Evolutionary conservation across 768 basidiomycete species (phyloP).

Genomic region (Macrolepiota fuliginosa): DNA sequence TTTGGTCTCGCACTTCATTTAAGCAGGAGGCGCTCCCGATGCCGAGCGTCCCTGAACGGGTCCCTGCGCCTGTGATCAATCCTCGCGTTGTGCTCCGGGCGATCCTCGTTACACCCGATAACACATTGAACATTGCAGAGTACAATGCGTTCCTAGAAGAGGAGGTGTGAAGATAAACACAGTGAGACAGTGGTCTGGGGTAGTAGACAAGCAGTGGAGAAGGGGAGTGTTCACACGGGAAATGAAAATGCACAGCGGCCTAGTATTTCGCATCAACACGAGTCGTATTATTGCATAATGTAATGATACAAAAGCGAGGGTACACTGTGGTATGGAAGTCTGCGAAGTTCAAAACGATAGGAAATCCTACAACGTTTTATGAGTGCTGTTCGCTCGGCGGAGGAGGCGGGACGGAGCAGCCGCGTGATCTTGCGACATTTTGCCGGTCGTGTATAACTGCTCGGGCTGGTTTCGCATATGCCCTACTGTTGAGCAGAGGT

Average conservation of each 20-base stretch:
- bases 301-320: not conserved
- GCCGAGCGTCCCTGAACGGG: conserved; percentile 40
- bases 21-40: conserved; percentile 36
- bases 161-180: conserved; percentile 6
- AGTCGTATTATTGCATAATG: not conserved
- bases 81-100: conserved; percentile 50
- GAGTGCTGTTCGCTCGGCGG: conserved; percentile 1
- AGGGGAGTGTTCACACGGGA: conserved; percentile 3
- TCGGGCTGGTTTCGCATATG: not conserved
- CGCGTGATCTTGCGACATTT: conserved; percentile 7
- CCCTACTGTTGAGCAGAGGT: not conserved
- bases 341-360: not conserved
- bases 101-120: conserved; percentile 43
- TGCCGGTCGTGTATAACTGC: not conserved
- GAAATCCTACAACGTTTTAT: not conserved
- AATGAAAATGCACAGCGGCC: not conserved
- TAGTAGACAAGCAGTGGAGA: conserved; percentile 1
- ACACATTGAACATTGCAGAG: conserved; percentile 44
- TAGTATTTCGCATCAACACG: not conserved
- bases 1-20: conserved; percentile 8
- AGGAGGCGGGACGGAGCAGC: conserved; percentile 8
- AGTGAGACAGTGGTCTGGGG: not conserved
- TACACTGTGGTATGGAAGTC: not conserved
- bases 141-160: conserved; percentile 37
- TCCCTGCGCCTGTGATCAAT: conserved; percentile 38